Evolutionary conservation across 345 rosid species (phyloP).

Genomic region (Corchorus olitorius): DNA sequence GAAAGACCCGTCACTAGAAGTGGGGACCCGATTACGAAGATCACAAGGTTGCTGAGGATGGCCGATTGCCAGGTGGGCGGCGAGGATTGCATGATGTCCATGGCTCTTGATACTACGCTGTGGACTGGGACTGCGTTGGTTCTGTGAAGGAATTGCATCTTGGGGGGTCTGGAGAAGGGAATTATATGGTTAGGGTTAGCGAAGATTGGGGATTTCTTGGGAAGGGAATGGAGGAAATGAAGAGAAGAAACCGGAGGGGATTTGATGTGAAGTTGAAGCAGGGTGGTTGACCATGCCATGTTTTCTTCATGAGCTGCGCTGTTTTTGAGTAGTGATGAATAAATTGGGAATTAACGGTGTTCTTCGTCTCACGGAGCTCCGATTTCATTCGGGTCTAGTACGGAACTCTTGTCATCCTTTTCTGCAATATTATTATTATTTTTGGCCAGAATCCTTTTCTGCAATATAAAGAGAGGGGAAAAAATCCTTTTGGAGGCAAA

Average conservation of each 20-base stretch:
- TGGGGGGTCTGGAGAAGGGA: conserved; percentile 4
- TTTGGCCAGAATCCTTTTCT: no score
- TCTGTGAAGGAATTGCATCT: conserved; percentile 34
- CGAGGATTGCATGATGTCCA: conserved; percentile 53
- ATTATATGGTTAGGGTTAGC: conserved; percentile 5
- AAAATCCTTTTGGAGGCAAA: no score
- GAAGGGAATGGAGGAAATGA: conserved; percentile 23
- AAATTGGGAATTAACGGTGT: no score
- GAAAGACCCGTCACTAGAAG: conserved; percentile 82
- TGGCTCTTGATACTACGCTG: conserved; percentile 52
- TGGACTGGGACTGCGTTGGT: conserved; percentile 41
- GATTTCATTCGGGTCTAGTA: background rate
- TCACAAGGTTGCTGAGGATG: conserved; percentile 66
- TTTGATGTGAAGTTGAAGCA: conserved; percentile 31
- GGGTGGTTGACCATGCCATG: conserved; percentile 48
- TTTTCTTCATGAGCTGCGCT: background rate
- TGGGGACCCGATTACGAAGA: conserved; percentile 77
- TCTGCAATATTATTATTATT: no score
- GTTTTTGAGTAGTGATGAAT: background rate
- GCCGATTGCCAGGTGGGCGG: conserved; percentile 89
- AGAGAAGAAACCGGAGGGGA: conserved; percentile 24
- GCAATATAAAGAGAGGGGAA: no score
- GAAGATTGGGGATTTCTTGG: conserved; percentile 22
- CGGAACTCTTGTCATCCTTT: background rate
- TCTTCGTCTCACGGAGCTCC: background rate